Percentiles rank a stretch among this genome's conserved stretches.
These are phyloP conservation scores for Colletotrichum tabaci DNA, from an alignment of 2,329 filamentous ascomycete genomes.

Conservation along the genomic window DNA sequence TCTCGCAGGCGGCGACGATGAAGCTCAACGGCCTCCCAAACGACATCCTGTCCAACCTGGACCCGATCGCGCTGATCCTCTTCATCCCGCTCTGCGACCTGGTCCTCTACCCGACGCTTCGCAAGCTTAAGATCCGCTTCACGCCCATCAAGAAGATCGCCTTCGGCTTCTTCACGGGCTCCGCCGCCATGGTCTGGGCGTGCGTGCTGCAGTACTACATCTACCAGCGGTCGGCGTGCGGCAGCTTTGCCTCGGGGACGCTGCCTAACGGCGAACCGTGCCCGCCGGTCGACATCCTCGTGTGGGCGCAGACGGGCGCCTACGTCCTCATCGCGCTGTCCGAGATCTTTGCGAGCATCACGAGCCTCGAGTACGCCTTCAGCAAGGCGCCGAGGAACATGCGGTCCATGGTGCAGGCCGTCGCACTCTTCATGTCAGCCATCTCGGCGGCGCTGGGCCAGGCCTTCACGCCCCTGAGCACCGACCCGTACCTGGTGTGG, in stretches of 20 bases:
- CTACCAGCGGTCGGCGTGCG: conserved; percentile 75
- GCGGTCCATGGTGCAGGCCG: conserved; percentile 78
- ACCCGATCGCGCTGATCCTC: conserved; percentile 85
- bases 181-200: conserved; percentile 71
- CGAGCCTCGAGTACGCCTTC: conserved; percentile 80
- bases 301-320: conserved; percentile 71
- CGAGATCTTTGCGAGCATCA: conserved; percentile 66
- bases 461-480: conserved; percentile 60
- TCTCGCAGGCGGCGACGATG: conserved; percentile 77
- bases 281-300: conserved; percentile 69
- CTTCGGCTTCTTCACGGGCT: conserved; percentile 76
- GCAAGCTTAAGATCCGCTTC: conserved; percentile 75
- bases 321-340: conserved; percentile 65
- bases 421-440: conserved; percentile 79
- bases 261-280: conserved; percentile 49
- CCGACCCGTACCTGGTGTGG: conserved; percentile 79
- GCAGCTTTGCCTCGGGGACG: conserved; percentile 55
- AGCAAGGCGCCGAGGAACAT: conserved; percentile 84
- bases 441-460: conserved; percentile 79
- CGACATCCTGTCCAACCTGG: conserved; percentile 82
- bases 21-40: conserved; percentile 80
- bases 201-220: conserved; percentile 71
- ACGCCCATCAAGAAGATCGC: conserved; percentile 84
- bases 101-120: conserved; percentile 77
- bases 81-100: conserved; percentile 81